These are phyloP conservation scores for Mucor racemosus DNA, from an alignment of 371 early-diverging fungal genomes.

Conservation along the genomic window DNA sequence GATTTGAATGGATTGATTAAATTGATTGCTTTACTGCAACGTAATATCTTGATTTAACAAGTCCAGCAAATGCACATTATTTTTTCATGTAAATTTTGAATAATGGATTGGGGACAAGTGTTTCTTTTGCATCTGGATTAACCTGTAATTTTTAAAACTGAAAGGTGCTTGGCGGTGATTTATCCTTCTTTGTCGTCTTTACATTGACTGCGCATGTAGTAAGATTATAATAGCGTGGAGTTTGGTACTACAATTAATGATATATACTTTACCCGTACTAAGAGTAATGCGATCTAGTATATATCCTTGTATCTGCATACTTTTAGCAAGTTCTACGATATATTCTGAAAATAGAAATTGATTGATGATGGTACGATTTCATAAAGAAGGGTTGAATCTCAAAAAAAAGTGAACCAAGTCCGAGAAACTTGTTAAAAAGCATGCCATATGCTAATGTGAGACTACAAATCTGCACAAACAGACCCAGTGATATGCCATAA, in stretches of 20 bases:
- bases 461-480: not conserved
- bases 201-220: not conserved
- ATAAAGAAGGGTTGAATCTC: not conserved
- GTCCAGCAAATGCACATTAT: not conserved
- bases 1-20: not conserved
- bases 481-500: conserved; percentile 10
- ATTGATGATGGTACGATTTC: conserved; percentile 5
- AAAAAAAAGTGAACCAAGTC: conserved; percentile 3
- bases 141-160: too few species aligned
- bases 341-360: not conserved
- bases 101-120: not conserved
- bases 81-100: not conserved
- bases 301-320: not conserved
- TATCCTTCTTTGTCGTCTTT: not conserved
- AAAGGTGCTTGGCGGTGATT: not conserved
- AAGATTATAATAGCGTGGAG: not conserved
- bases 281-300: not conserved
- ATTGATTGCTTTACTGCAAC: too few species aligned
- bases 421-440: conserved; percentile 17
- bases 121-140: not conserved
- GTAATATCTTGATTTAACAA: not conserved
- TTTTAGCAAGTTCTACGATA: not conserved
- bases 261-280: not conserved
- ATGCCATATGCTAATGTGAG: conserved; percentile 7
- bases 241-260: too few species aligned